Evolutionary conservation across 2,329 filamentous ascomycete species (phyloP).

Genomic region (Penicillium sp.): DNA sequence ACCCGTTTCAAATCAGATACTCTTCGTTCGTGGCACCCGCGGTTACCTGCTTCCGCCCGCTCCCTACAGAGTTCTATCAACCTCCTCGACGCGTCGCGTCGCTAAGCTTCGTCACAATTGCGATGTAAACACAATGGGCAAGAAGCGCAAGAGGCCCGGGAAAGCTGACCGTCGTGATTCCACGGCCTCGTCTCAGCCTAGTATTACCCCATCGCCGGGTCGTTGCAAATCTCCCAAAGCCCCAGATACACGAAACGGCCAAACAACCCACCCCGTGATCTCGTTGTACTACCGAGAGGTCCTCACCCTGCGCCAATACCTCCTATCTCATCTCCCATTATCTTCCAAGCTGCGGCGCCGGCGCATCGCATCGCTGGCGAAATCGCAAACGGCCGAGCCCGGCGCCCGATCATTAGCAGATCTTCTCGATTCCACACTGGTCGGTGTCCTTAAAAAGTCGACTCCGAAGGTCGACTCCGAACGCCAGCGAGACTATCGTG

Average conservation of each 20-base stretch:
- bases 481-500: conserved; percentile 56
- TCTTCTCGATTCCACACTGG: conserved; percentile 68
- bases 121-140: conserved; percentile 34
- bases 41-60: neutral
- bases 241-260: conserved; percentile 10
- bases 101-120: neutral
- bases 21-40: neutral
- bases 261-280: conserved; percentile 60
- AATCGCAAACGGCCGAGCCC: conserved; percentile 4
- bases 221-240: conserved; percentile 17
- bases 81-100: conserved; percentile 8
- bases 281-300: conserved; percentile 66
- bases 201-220: conserved; percentile 22
- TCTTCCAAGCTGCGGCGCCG: conserved; percentile 59
- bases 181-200: conserved; percentile 22
- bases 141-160: conserved; percentile 44
- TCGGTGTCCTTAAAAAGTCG: conserved; percentile 53
- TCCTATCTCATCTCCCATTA: conserved; percentile 64
- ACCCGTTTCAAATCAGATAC: too few relatives aligned
- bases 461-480: conserved; percentile 30
- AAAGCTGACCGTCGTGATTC: conserved; percentile 19
- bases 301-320: conserved; percentile 66
- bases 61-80: neutral
- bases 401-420: conserved; percentile 41
- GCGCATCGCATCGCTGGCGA: conserved; percentile 38